Evolutionary conservation across 2,329 filamentous ascomycete species (phyloP), one percentile per base, ranked within the genome.

Genomic region (Colletotrichum magnum): DNA sequence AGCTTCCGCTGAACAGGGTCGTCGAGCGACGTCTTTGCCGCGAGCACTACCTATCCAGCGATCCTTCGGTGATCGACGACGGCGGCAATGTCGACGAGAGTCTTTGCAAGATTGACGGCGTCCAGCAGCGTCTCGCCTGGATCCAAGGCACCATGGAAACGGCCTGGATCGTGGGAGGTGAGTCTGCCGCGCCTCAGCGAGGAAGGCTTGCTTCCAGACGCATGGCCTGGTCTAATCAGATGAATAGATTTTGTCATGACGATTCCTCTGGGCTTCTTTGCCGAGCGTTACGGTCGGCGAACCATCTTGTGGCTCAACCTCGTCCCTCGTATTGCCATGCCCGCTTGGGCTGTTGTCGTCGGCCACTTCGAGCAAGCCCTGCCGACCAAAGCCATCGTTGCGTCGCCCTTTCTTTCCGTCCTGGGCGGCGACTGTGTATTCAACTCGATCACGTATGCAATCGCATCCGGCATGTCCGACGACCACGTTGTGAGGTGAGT

Each of bases 61-160:
- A 87, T 10, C 83, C 83, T 52, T 76, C 68, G 4, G 64, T 69
- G 2, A 56, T 70, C 16, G 68, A 64, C 5, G 13, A 18, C 0
- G 79, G 80, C 59, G 84, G 83, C 5, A 76, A 76, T 24, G 76
- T 89, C 2, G 79, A 83, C 1, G 88, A 90, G 75, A 76, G 80
- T 66, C 74, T 87, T 4, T 90, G 88, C 76, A 90, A 90, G 73
- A 74, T 86, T 10, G 82, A 88, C 65, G 75, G 74, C 13, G 80
- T 89, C 5, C 87, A 89, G 74, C 78, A 83, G 63, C 77, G 78
- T 16, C 77, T 89, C 9, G 88, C 87, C 3, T 83, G 84, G 79
- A 79, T 89, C 5, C 84, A 87, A 66, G 87, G 87, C 0, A 75
- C 75, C 4, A 83, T 85, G 80, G 85, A 87, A 59, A 84, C 83